Conservation (phyloP, 352 stramenopile species). For the Pythium folliculosum region DNA sequence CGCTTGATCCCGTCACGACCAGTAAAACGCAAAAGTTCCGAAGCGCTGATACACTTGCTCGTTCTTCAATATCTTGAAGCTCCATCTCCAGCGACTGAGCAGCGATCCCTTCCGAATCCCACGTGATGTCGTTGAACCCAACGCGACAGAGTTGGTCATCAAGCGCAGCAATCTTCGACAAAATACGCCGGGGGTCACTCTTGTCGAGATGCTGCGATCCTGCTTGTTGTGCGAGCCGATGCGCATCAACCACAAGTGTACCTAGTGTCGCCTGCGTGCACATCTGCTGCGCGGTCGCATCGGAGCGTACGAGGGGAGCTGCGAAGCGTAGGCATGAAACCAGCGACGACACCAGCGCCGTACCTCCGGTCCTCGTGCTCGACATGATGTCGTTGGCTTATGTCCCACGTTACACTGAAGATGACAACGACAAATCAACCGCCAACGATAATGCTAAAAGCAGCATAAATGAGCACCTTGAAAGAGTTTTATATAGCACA, state of each 20-base stretch:
- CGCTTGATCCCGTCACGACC: not conserved
- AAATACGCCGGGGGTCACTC: constrained; percentile 7
- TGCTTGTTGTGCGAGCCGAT: constrained; percentile 50
- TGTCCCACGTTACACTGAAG: not conserved
- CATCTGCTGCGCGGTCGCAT: constrained; percentile 26
- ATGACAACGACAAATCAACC: not conserved
- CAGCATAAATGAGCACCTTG: not conserved
- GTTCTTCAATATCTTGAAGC: constrained; percentile 51
- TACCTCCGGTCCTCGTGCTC: not conserved
- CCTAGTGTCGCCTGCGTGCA: constrained; percentile 53
- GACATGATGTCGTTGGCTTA: not conserved
- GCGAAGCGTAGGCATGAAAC: constrained; percentile 53
- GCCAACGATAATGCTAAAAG: not conserved
- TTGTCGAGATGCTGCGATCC: constrained; percentile 10
- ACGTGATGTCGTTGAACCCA: constrained; percentile 52
- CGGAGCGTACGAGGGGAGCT: constrained; percentile 32
- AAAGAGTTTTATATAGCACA: constrained; percentile 8
- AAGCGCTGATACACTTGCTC: constrained; percentile 20
- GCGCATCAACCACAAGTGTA: constrained; percentile 57
- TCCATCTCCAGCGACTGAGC: constrained; percentile 61
- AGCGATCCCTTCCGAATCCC: constrained; percentile 54
- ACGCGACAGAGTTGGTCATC: constrained; percentile 26
- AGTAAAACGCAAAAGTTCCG: constrained; percentile 47
- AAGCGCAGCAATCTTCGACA: not conserved
- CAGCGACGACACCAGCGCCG: constrained; percentile 30